Evolutionary conservation across 495 filamentous ascomycete species (phyloP).

Genomic region (Neurospora tetraspora): DNA sequence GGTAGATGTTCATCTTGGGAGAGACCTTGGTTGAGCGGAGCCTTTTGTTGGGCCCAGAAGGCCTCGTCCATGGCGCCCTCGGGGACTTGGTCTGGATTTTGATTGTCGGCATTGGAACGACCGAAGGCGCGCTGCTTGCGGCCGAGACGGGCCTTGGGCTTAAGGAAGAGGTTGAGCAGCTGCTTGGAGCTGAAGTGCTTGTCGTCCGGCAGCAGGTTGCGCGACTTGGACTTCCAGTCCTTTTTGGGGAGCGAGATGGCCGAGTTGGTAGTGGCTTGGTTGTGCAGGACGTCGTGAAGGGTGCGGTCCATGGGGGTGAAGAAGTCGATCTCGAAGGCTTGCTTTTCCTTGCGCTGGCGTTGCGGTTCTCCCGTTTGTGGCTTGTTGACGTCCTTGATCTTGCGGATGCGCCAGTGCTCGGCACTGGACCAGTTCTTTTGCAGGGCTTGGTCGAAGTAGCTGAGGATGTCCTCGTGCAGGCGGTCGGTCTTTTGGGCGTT

Average conservation of each 20-base stretch:
- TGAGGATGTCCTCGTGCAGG: constrained; percentile 83
- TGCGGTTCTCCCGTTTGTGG: constrained; percentile 34
- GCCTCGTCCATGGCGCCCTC: constrained; percentile 83
- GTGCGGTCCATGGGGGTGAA: constrained; percentile 55
- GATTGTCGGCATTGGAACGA: constrained; percentile 13
- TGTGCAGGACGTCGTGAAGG: constrained; percentile 74
- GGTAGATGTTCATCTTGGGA: constrained; percentile 33
- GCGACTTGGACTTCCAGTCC: constrained; percentile 87
- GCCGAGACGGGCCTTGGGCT: constrained; percentile 75
- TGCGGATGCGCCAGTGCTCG: constrained; percentile 94
- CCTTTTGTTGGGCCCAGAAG: constrained; percentile 84
- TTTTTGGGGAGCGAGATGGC: constrained; percentile 79
- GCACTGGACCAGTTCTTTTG: constrained; percentile 98
- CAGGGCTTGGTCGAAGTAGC: constrained; percentile 92
- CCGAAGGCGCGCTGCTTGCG: constrained; percentile 25
- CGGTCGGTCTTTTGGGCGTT: constrained; percentile 47
- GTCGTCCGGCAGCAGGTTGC: constrained; percentile 92
- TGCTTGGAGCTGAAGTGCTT: constrained; percentile 96
- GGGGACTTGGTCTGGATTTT: constrained; percentile 43
- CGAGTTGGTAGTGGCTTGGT: constrained; percentile 67
- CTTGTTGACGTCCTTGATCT: constrained; percentile 76
- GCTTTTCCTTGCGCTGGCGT: constrained; percentile 78
- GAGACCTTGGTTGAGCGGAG: constrained; percentile 24
- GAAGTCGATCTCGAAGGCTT: constrained; percentile 93
- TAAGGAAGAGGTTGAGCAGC: constrained; percentile 81